Evolutionary conservation across 805 yeast genomes (phyloP), one percentile per base, ranked within the genome.

Genomic region (Candida ulmi): DNA sequence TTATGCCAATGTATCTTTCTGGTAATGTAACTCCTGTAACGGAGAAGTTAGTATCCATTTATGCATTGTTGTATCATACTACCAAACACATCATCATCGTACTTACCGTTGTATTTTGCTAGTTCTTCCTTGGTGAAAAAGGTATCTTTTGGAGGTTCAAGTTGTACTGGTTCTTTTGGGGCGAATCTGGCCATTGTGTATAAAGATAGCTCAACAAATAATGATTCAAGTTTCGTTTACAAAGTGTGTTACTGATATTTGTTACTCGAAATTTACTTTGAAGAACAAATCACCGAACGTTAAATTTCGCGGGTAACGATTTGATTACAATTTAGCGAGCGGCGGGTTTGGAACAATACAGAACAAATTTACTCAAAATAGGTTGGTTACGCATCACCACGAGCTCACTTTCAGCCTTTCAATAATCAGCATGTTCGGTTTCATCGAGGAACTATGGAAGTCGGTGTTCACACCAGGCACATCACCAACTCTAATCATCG

Each of bases 381-480:
- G n/a, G n/a, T n/a, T n/a, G n/a, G n/a, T n/a, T n/a, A n/a, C n/a
- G n/a, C n/a, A n/a, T n/a, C n/a, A n/a, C n/a, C n/a, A n/a, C n/a
- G n/a, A n/a, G n/a, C n/a, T n/a, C n/a, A n/a, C n/a, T 9, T 21
- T 21, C 24, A 21, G 9, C 24, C 24, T 21, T 21, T 21, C 24
- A 21, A 7, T 7, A 6, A 21, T 7, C 15, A 26, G 5, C 12
- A 52, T 52, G 51, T 40, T 47, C 30, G 37, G 63, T 15, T 80
- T 80, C 55, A 42, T 83, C 28, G 66, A 62, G 19, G 95, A 84
- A 19, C 71, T 91, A 33, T 90, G 97, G 97, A 81, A 84, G 40
- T 85, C 95, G 12, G 77, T 93, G 21, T 86, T 91, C 62, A 80
- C 87, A 15, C 97, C 98, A 6, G 99, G 99, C 1, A 78, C 95